phyloP scores from a whole-genome alignment of 257 asterid genomes.

The Oldenlandia corymbosa region DNA sequence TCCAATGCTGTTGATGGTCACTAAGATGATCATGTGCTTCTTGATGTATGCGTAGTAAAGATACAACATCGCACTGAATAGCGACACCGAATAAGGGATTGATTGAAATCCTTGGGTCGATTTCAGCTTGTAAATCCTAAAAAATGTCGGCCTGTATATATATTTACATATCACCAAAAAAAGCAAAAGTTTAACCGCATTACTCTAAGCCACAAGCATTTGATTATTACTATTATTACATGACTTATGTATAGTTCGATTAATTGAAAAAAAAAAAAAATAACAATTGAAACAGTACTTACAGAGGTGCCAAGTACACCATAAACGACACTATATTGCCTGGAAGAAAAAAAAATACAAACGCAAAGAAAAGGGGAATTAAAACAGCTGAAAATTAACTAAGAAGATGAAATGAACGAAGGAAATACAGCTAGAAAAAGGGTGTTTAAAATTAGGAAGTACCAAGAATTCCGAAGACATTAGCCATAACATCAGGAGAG shows the following conservation, averaged over 20 bases:
- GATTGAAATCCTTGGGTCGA: conserved; percentile 73
- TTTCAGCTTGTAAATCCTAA: conserved; percentile 52
- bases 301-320: conserved; percentile 84
- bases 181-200: too few species aligned
- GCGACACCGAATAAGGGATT: conserved; percentile 68
- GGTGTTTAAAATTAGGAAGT: background rate
- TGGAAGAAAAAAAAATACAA: conserved; percentile 9
- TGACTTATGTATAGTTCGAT: too few species aligned
- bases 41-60: conserved; percentile 66
- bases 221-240: too few species aligned
- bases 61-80: conserved; percentile 71
- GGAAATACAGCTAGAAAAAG: background rate
- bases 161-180: background rate
- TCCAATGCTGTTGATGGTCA: conserved; percentile 59
- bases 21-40: conserved; percentile 31
- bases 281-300: conserved; percentile 5
- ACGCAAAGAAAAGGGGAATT: background rate
- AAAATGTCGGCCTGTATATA: conserved; percentile 58
- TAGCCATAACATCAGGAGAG: conserved; percentile 26
- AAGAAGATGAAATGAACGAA: background rate
- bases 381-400: background rate
- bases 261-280: too few species aligned
- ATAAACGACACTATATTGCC: conserved; percentile 76
- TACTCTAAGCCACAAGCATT: too few species aligned
- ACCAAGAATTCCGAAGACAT: conserved; percentile 73